A percentile compares a stretch with the other conserved stretches of the same genome.
These are phyloP conservation scores for Hypoxylon lienhwacheense DNA, from an alignment of 495 filamentous ascomycete genomes.

Conservation along the genomic window DNA sequence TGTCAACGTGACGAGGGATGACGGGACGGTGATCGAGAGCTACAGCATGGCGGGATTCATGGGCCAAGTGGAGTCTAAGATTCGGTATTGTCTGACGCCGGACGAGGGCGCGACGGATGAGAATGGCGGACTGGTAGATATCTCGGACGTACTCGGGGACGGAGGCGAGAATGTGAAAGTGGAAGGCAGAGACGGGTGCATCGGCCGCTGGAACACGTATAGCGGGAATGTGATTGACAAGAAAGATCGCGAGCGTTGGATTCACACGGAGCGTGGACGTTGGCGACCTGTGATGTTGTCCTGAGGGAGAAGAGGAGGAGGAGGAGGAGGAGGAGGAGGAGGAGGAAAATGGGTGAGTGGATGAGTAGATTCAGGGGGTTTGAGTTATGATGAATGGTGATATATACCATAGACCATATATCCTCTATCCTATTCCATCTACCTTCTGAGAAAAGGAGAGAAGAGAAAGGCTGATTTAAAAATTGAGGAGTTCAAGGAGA, in stretches of 20 bases:
- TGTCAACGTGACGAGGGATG: constrained; percentile 57
- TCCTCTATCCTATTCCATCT: too few relatives aligned
- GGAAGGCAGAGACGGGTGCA: constrained; percentile 51
- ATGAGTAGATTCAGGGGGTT: not conserved
- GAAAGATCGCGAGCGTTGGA: constrained; percentile 54
- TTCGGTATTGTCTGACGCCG: constrained; percentile 61
- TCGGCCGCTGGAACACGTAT: constrained; percentile 58
- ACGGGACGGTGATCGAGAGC: constrained; percentile 47
- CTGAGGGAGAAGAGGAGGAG: constrained; percentile 1
- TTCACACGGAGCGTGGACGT: constrained; percentile 52
- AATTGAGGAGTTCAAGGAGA: not conserved
- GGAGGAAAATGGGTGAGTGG: not conserved
- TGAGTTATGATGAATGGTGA: constrained; percentile 6
- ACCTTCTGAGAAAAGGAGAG: constrained; percentile 7
- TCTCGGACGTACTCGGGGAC: constrained; percentile 53
- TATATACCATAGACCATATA: too few relatives aligned
- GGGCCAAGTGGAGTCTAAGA: constrained; percentile 56
- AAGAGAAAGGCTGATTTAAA: not conserved
- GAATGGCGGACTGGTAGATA: constrained; percentile 55
- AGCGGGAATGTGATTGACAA: constrained; percentile 43
- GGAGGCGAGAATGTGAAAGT: constrained; percentile 46
- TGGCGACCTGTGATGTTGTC: constrained; percentile 46
- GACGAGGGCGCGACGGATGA: constrained; percentile 61
- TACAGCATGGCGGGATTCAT: constrained; percentile 60
- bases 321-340: not conserved